Conservation (phyloP, 1,139 yeast species). For the Pichia sorboxylosa region DNA sequence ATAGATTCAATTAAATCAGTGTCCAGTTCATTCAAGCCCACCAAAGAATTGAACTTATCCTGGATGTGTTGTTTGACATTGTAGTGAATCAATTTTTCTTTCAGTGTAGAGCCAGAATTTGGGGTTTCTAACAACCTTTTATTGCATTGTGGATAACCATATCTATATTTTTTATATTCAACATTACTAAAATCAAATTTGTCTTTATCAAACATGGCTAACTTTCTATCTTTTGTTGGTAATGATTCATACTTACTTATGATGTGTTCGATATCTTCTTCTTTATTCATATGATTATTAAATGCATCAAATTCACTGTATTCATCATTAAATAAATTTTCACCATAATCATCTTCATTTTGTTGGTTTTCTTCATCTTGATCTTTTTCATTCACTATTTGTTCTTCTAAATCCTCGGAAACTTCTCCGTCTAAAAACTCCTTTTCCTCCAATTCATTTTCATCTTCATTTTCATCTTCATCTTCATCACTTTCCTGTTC, state of each 20-base stretch:
- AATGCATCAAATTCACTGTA: constrained; percentile 47
- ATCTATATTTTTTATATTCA: constrained; percentile 14
- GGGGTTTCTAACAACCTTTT: constrained; percentile 1
- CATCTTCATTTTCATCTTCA: constrained; percentile 22
- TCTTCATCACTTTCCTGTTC: constrained; percentile 23
- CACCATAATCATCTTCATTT: too few relatives aligned
- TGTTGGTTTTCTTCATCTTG: constrained; percentile 26
- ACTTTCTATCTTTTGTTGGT: constrained; percentile 1
- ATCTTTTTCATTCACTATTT: constrained; percentile 21
- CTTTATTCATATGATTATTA: constrained; percentile 59
- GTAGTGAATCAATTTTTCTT: constrained; percentile 13
- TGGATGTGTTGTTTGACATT: constrained; percentile 21
- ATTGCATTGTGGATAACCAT: constrained; percentile 10
- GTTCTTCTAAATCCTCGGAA: constrained; percentile 25
- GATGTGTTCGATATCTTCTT: constrained; percentile 25
- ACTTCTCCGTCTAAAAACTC: constrained; percentile 29
- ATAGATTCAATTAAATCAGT: constrained; percentile 44
- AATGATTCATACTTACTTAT: constrained; percentile 27
- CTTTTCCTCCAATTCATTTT: too few relatives aligned
- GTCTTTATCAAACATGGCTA: constrained; percentile 5
- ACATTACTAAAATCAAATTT: constrained; percentile 8
- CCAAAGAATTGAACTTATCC: constrained; percentile 8
- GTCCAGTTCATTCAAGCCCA: constrained; percentile 18
- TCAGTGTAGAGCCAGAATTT: constrained; percentile 3
- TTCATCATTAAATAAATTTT: too few relatives aligned